Percentiles rank a stretch among this genome's conserved stretches.
These are phyloP conservation scores for Psilocybe cubensis DNA, from an alignment of 768 basidiomycete species.

Conservation along the genomic window DNA sequence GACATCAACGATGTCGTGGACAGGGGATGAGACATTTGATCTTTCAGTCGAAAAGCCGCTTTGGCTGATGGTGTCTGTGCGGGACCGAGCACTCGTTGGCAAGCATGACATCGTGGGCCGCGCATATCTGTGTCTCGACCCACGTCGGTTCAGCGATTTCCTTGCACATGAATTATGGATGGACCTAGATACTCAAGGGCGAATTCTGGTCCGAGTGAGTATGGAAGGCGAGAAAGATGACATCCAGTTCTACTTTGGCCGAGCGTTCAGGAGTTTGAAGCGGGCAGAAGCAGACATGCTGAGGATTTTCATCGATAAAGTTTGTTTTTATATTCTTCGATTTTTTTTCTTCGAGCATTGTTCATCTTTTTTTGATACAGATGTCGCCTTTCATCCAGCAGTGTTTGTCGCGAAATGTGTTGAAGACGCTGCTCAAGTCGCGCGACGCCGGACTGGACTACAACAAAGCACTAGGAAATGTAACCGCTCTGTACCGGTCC, in stretches of 20 bases:
- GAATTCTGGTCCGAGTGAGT: slow-evolving; percentile 85
- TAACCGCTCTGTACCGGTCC: slow-evolving; percentile 82
- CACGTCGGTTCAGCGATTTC: slow-evolving; percentile 84
- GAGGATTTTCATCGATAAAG: slow-evolving; percentile 96
- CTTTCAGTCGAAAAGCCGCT: slow-evolving; percentile 91
- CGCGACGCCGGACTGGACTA: slow-evolving; percentile 69
- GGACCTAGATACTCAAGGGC: slow-evolving; percentile 84
- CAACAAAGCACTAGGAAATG: slow-evolving; percentile 85
- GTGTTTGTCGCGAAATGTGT: slow-evolving; percentile 73
- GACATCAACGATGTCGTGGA: slow-evolving; percentile 8
- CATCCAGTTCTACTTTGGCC: slow-evolving; percentile 95
- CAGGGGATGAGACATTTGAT: slow-evolving; percentile 98
- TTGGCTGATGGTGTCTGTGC: slow-evolving; percentile 96
- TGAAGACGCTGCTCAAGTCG: slow-evolving; percentile 79
- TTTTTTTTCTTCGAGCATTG: not conserved
- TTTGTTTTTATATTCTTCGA: slow-evolving; percentile 32
- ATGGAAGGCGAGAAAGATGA: slow-evolving; percentile 99
- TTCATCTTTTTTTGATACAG: slow-evolving; percentile 40
- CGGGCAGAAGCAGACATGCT: slow-evolving; percentile 95
- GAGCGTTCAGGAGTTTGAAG: slow-evolving; percentile 92
- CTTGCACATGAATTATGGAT: slow-evolving; percentile 92
- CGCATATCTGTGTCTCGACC: slow-evolving; percentile 91
- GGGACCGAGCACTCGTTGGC: slow-evolving; percentile 87
- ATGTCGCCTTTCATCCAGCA: slow-evolving; percentile 94
- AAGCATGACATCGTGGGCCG: slow-evolving; percentile 94